Conservation (phyloP, 495 filamentous ascomycete species). For the Platismatia glauca region DNA sequence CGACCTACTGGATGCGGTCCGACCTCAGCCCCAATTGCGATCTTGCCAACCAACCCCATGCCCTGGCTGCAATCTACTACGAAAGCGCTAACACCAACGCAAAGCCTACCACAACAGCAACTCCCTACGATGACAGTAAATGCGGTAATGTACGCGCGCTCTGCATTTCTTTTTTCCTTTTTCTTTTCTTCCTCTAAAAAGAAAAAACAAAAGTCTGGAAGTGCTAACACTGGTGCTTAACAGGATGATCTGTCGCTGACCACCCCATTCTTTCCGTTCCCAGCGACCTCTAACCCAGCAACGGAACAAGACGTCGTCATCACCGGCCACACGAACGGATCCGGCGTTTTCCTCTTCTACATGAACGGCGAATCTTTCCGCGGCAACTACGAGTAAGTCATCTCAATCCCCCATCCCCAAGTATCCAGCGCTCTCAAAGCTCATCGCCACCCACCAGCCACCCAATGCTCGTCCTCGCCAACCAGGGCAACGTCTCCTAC, state of each 20-base stretch:
- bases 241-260: slow-evolving; percentile 42
- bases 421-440: neutral
- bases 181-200: no score
- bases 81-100: slow-evolving; percentile 26
- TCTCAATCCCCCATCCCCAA: neutral
- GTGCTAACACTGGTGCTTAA: slow-evolving; percentile 26
- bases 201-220: neutral
- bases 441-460: slow-evolving; percentile 13
- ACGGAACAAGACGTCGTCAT: slow-evolving; percentile 45
- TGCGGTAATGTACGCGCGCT: slow-evolving; percentile 39
- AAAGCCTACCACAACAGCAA: slow-evolving; percentile 19
- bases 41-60: slow-evolving; percentile 20
- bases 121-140: slow-evolving; percentile 6
- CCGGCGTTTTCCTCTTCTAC: slow-evolving; percentile 43
- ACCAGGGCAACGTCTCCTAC: slow-evolving; percentile 42
- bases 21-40: slow-evolving; percentile 15
- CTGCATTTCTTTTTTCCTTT: slow-evolving; percentile 13
- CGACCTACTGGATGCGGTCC: slow-evolving; percentile 36
- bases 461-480: slow-evolving; percentile 47
- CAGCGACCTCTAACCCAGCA: slow-evolving; percentile 38
- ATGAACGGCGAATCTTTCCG: slow-evolving; percentile 48
- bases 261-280: slow-evolving; percentile 45
- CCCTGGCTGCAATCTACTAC: slow-evolving; percentile 37
- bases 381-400: slow-evolving; percentile 46
- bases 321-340: slow-evolving; percentile 40